Evolutionary conservation across 768 basidiomycete species (phyloP), one percentile per base, ranked within the genome.

Genomic region (Leccinellum luteum): DNA sequence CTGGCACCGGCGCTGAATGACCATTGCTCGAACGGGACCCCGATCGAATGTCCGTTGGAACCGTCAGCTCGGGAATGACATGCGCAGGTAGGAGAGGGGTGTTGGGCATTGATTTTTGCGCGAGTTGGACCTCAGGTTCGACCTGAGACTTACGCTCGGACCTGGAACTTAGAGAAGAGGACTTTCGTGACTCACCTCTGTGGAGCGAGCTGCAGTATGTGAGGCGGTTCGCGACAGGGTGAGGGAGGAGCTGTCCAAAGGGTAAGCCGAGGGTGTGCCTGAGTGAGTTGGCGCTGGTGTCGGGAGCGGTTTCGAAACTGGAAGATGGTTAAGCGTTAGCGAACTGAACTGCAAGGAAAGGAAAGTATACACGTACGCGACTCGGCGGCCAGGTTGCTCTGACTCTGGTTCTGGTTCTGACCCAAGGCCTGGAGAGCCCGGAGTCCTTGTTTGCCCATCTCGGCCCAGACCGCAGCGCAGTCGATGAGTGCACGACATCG

Each of bases 141-240:
- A 34, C 4, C 15, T 34, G 32, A 6, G 32, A 14, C 14, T 34
- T 34, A 6, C 6, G 14, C 34, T 34, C 34, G 15, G 15, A 7
- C 6, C 60, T 52, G 34, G 15, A n/a, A 13, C 34, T 15, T 34
- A 15, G 3, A 7, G 15, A 25, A 25, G 34, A 15, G 34, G 15
- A 34, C 34, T 34, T 34, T 67, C 61, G 23, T 66, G 64, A 32
- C 52, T 68, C 1, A 52, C 60, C 30, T 57, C 63, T 14, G 43
- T 41, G 47, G 55, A 77, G 61, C 25, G 56, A 6, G 52, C 45
- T n/a, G 58, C 66, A 0, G 50, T 65, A 70, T 90, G 86, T 17
- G 89, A 90, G 2, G 86, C 86, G 3, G 87, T 89, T 60, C 89
- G 89, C 6, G 88, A 90, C n/a, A 87, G 88, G 0, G 84, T 81